Base-by-base conservation (phyloP, 345 rosid genomes). In the Litchi chinensis region DNA sequence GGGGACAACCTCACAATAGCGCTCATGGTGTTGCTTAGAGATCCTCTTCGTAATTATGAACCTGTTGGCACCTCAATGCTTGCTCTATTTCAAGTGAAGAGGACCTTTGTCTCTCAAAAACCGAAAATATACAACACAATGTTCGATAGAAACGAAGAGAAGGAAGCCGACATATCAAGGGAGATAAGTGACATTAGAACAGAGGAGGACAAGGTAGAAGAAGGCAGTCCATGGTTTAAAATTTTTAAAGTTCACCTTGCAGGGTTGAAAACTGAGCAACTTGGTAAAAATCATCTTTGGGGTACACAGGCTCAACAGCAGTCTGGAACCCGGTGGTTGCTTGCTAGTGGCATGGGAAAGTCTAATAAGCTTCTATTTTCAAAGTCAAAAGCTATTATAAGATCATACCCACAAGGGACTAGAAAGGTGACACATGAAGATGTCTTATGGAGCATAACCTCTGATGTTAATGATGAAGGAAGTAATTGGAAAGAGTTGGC, bases 51-150 rank as follows among this genome's bases (percentile, higher is more conserved):
- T 80, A 83, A 86, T 83, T 87, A 86, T 73, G 96, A 92, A 76
- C 87, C 96, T 43, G 92, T 92, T 71, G 96, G 95, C 63, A 88
- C 89, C 37, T 88, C 93, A 68, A 93, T 93, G 94, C 90, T 93
- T 79, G 91, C 89, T 70, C 76, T 92, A 65, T 71, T 93, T 68
- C 92, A 89, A 80, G 86, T 89, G 54, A 91, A 89, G 85, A 89
- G 91, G 74, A 56, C 73, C 48, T n/a, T 76, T 76, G 81, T 70
- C 67, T 65, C 82, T 71, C 66, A 54, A 28, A 68, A 78, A 26
- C 76, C 79, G 68, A 75, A 65, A 73, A 18, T 46, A 18, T 66
- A 74, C 74, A 64, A 79, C 62, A 70, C 71, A 60, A 67, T 59
- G 66, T 70, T 65, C 26, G 86, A 76, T 39, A 79, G 64, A 77